These are phyloP conservation scores for Thielaviopsis populi DNA, from an alignment of 2,329 filamentous ascomycete species.

Conservation along the genomic window DNA sequence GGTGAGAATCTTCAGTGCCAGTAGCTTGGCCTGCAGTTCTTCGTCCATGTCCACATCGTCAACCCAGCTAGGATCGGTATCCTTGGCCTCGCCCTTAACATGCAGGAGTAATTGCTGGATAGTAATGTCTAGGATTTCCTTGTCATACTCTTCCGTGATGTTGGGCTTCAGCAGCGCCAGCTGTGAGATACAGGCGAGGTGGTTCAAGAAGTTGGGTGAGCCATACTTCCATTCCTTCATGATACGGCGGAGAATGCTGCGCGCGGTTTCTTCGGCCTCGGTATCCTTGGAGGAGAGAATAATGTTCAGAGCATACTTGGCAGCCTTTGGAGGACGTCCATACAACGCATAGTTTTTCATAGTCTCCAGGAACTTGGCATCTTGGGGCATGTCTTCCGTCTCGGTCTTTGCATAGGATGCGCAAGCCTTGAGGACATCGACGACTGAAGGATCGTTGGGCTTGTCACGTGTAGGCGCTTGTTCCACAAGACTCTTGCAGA, in stretches of 20 bases:
- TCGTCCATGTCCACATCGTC: conserved; percentile 55
- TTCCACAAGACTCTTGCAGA: conserved; percentile 73
- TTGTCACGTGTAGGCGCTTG: conserved; percentile 58
- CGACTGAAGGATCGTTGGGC: conserved; percentile 56
- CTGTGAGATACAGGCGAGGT: conserved; percentile 55
- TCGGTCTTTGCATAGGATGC: conserved; percentile 81
- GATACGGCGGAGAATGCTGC: conserved; percentile 63
- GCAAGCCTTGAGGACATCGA: conserved; percentile 86
- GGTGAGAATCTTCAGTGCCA: conserved; percentile 71
- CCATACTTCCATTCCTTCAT: conserved; percentile 62
- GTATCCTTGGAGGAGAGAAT: conserved; percentile 60
- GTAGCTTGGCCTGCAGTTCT: conserved; percentile 68
- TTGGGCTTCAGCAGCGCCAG: conserved; percentile 60
- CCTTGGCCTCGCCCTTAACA: conserved; percentile 43
- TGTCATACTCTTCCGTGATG: conserved; percentile 56
- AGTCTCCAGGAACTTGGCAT: conserved; percentile 66
- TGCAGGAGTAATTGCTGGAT: conserved; percentile 60
- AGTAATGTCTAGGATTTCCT: conserved; percentile 64
- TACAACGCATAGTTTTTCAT: conserved; percentile 72
- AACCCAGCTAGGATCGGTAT: conserved; percentile 49
- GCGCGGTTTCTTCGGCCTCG: conserved; percentile 67
- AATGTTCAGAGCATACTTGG: conserved; percentile 89
- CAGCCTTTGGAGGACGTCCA: conserved; percentile 64
- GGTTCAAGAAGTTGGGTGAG: conserved; percentile 58
- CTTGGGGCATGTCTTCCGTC: conserved; percentile 64